Evolutionary conservation across 2,329 filamentous ascomycete species (phyloP), one percentile per base, ranked within the genome.

Genomic region (Chrysoporthe austroafricana): DNA sequence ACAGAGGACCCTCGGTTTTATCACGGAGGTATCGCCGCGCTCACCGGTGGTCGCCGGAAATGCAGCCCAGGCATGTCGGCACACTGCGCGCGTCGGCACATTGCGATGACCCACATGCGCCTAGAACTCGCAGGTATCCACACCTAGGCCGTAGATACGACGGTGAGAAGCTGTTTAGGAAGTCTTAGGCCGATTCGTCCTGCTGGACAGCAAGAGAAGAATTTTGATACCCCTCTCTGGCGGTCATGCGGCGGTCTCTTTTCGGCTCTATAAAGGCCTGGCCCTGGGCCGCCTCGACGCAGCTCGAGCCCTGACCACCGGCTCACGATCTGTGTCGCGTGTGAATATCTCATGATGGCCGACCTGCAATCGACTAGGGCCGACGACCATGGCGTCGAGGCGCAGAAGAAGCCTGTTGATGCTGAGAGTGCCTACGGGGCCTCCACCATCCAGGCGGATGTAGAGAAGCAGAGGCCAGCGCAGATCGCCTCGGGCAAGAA

Each of bases 351-450:
- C 59, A n/a, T 16, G 1, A 62, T 62, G 59, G 59, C 59, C 21
- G 42, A 62, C 26, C 4, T 43, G 48, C 42, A 44, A 5, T 34
- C 56, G 7, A 42, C 56, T 34, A 42, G 39, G 16, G 59, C 21
- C 32, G 42, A 62, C 2, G 43, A 62, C 26, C 59, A 62, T 46
- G 59, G 59, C 43, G 42, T 50, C 43, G 59, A 48, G 26, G 4
- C 58, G 34, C 13, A 36, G 1, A 63, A 63, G 62, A 63, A 63
- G 48, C n/a, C 48, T 3, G 39, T 21, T 34, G 62, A 63, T 34
- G 34, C 44, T 9, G 46, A 63, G 46, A 63, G 62, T 21, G 62
- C 62, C 48, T 63, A 54, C 44, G 59, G 59, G 13, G 62, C 62
- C 26, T 63, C 62, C 5, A 63, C 62, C 36, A 52, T 63, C 34